These are phyloP conservation scores for Neonectria faginata DNA, from an alignment of 2,329 filamentous ascomycete species.

Conservation along the genomic window DNA sequence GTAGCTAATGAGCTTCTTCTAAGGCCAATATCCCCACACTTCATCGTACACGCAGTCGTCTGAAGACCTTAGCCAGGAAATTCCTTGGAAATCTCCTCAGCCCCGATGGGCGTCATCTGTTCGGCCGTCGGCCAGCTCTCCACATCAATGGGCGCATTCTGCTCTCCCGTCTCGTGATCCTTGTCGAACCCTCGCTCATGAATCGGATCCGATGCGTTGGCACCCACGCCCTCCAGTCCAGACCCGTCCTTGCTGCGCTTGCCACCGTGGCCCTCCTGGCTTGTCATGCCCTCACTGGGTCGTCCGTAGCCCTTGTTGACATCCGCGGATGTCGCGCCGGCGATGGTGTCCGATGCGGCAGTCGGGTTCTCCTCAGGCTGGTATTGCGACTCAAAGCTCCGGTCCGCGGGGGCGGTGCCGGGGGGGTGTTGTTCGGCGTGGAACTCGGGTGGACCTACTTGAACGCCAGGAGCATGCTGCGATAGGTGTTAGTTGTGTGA, in stretches of 20 bases:
- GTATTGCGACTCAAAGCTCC: conserved; percentile 56
- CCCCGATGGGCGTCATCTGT: conserved; percentile 37
- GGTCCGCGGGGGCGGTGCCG: conserved; percentile 69
- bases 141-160: conserved; percentile 31
- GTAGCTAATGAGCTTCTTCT: neutral
- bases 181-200: conserved; percentile 48
- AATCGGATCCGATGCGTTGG: conserved; percentile 46
- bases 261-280: conserved; percentile 55
- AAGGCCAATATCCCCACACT: neutral
- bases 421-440: conserved; percentile 69
- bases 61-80: conserved; percentile 5
- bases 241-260: conserved; percentile 52
- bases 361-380: conserved; percentile 47
- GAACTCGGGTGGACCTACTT: conserved; percentile 73
- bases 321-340: conserved; percentile 58
- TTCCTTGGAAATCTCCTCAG: conserved; percentile 42
- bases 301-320: conserved; percentile 59
- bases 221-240: conserved; percentile 56
- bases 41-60: neutral
- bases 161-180: conserved; percentile 40
- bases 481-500: conserved; percentile 24
- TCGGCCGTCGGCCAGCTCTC: conserved; percentile 39
- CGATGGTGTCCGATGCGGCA: conserved; percentile 53
- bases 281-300: conserved; percentile 57
- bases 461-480: conserved; percentile 73